Evolutionary conservation across 2,329 filamentous ascomycete genomes (phyloP).

Genomic region (Xylariaceae sp.): DNA sequence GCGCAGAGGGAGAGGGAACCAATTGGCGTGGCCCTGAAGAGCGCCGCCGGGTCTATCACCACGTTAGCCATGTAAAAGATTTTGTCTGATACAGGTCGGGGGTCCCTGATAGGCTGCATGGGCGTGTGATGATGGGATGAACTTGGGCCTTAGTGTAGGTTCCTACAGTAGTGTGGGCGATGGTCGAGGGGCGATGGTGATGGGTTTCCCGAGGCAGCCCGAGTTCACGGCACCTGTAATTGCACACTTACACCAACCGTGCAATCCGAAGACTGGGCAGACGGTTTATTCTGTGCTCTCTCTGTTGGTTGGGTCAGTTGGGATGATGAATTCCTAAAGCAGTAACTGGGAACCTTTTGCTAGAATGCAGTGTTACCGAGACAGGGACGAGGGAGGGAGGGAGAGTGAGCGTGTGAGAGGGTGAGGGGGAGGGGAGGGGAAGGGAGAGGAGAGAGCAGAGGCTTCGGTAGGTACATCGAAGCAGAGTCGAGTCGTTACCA

Average conservation of each 20-base stretch:
- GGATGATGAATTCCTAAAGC: slow-evolving; percentile 14
- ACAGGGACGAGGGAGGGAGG: not conserved
- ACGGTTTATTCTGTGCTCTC: not conserved
- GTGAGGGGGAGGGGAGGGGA: not conserved
- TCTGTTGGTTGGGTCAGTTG: not conserved
- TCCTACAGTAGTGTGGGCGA: not conserved
- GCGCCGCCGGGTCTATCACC: no score
- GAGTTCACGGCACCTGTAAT: not conserved
- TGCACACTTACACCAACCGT: not conserved
- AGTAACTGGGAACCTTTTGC: slow-evolving; percentile 18
- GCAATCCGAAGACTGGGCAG: no score
- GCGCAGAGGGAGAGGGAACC: not conserved
- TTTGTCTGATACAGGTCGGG: not conserved
- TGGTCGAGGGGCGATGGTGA: not conserved
- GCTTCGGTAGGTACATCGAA: not conserved
- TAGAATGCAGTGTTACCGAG: slow-evolving; percentile 15
- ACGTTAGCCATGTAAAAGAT: no score
- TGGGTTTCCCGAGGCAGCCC: slow-evolving; percentile 2
- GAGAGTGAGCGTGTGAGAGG: not conserved
- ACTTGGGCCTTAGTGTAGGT: no score
- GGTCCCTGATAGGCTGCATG: slow-evolving; percentile 9
- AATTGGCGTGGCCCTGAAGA: no score
- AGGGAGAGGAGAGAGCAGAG: not conserved
- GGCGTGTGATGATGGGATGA: not conserved
- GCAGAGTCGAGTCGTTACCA: no score